These are phyloP conservation scores for Neopestalotiopsis clavispora DNA, from an alignment of 2,329 filamentous ascomycete genomes.

Conservation along the genomic window DNA sequence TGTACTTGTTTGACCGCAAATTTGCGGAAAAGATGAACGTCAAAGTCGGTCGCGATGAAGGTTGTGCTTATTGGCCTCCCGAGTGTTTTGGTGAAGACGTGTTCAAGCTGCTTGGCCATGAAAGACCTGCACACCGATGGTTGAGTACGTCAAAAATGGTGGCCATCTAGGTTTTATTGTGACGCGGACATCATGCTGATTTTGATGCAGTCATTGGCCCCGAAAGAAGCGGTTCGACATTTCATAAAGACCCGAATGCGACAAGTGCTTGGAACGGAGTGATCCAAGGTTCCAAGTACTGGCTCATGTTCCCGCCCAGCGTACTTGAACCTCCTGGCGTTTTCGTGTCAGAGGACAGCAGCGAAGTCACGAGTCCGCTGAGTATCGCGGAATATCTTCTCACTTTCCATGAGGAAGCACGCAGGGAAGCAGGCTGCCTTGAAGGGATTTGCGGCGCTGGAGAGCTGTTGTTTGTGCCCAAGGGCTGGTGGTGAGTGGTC, in stretches of 20 bases:
- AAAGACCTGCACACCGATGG: slow-evolving; percentile 90
- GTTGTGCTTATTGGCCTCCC: slow-evolving; percentile 75
- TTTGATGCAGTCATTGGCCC: slow-evolving; percentile 71
- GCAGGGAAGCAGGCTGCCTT: slow-evolving; percentile 74
- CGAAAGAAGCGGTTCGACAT: slow-evolving; percentile 85
- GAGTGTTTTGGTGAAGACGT: slow-evolving; percentile 86
- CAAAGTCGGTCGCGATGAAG: slow-evolving; percentile 57
- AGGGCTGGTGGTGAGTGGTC: slow-evolving; percentile 74
- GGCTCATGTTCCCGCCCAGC: slow-evolving; percentile 94
- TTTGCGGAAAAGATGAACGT: slow-evolving; percentile 89
- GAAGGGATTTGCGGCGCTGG: slow-evolving; percentile 86
- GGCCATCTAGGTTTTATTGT: not conserved
- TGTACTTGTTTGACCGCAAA: slow-evolving; percentile 88
- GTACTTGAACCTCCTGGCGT: slow-evolving; percentile 79
- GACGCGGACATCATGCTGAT: not conserved
- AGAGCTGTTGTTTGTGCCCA: slow-evolving; percentile 90
- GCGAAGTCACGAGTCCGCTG: slow-evolving; percentile 90
- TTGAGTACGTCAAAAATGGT: slow-evolving; percentile 52
- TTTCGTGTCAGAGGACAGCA: slow-evolving; percentile 85
- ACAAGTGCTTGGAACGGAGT: slow-evolving; percentile 94
- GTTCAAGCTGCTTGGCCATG: slow-evolving; percentile 76
- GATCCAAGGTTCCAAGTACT: slow-evolving; percentile 89
- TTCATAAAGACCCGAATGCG: slow-evolving; percentile 82
- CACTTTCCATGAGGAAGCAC: slow-evolving; percentile 84
- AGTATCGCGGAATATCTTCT: slow-evolving; percentile 98